Evolutionary conservation across 2,329 filamentous ascomycete genomes (phyloP).

Genomic region (Gaeumannomyces sp.): DNA sequence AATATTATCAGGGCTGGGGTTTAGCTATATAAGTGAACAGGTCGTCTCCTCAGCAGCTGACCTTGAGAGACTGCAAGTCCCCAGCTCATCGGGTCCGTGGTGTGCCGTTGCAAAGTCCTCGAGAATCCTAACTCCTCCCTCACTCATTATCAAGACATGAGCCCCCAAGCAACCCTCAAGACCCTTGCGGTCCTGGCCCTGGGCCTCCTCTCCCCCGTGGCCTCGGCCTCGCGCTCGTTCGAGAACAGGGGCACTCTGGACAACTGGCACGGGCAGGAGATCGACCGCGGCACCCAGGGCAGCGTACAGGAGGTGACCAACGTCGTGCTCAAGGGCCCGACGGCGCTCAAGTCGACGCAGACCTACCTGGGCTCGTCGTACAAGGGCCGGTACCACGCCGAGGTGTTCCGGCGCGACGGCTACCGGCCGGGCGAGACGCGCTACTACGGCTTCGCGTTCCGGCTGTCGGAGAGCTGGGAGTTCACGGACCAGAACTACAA

Average conservation of each 20-base stretch:
- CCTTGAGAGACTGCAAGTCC: not conserved
- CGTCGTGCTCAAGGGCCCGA: constrained; percentile 29
- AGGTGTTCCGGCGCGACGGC: constrained; percentile 35
- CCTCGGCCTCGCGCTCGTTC: not conserved
- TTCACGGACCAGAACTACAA: constrained; percentile 39
- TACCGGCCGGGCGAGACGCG: constrained; percentile 38
- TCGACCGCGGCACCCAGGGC: constrained; percentile 31
- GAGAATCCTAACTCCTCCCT: not conserved
- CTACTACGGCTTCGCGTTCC: constrained; percentile 46
- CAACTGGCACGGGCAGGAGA: constrained; percentile 33
- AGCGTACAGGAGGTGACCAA: constrained; percentile 35
- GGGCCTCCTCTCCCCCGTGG: not conserved
- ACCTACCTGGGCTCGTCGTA: constrained; percentile 32
- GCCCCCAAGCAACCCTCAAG: not conserved
- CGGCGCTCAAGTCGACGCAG: constrained; percentile 39
- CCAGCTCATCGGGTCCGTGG: not conserved
- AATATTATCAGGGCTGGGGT: not conserved
- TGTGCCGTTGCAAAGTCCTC: not conserved
- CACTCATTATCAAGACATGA: not conserved
- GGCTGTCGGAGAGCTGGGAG: constrained; percentile 40
- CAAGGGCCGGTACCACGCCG: constrained; percentile 42
- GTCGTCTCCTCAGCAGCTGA: not conserved
- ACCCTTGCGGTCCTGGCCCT: constrained; percentile 1
- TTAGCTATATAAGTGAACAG: not conserved
- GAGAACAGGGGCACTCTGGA: constrained; percentile 31